Percentiles rank a stretch among this genome's conserved stretches.
Conservation (phyloP, 2,329 filamentous ascomycete genomes). For the Neurospora crassa region DNA sequence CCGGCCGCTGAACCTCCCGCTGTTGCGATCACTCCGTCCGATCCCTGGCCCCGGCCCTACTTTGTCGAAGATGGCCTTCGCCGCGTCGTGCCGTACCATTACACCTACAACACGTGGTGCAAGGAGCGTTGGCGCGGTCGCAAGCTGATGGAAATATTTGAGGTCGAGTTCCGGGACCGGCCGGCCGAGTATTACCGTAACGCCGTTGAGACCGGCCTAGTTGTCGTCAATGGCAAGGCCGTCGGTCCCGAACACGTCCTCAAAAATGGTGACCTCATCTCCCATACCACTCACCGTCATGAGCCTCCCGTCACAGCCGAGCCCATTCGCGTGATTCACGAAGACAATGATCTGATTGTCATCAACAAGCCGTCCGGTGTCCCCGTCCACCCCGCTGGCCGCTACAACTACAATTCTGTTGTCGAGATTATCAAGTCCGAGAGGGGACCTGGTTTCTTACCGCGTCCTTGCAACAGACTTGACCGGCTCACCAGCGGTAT, state of each 20-base stretch:
- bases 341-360: conserved; percentile 87
- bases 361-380: conserved; percentile 96
- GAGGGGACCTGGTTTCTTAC: conserved; percentile 43
- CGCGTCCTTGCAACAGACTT: conserved; percentile 77
- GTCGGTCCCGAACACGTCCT: conserved; percentile 61
- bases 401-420: conserved; percentile 93
- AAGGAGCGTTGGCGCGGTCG: conserved; percentile 88
- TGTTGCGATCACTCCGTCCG: conserved; percentile 25
- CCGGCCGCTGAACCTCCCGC: conserved; percentile 5
- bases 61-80: conserved; percentile 75
- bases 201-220: conserved; percentile 70
- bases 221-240: conserved; percentile 68
- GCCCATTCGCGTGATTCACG: conserved; percentile 74
- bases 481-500: conserved; percentile 91
- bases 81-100: conserved; percentile 79
- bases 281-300: conserved; percentile 89
- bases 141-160: conserved; percentile 76
- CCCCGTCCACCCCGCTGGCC: conserved; percentile 87
- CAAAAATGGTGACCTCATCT: conserved; percentile 83
- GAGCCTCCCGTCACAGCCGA: conserved; percentile 84
- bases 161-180: conserved; percentile 84
- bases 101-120: conserved; percentile 88
- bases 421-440: conserved; percentile 88
- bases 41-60: conserved; percentile 57
- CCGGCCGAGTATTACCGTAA: conserved; percentile 77